phyloP scores from a whole-genome alignment of 805 yeast species.

The Saturnispora zaruensis region DNA sequence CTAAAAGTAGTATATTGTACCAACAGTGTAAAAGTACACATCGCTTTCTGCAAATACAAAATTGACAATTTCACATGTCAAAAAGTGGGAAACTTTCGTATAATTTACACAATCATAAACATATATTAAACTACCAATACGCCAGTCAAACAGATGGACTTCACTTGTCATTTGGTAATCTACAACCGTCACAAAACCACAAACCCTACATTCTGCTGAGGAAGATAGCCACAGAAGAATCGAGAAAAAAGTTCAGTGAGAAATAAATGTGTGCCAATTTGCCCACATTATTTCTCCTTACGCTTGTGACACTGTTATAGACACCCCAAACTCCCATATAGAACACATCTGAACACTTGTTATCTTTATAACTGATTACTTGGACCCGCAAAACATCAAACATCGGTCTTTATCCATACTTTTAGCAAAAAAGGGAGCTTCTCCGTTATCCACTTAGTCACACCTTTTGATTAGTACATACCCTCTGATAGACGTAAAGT shows the following conservation, averaged over 20 bases:
- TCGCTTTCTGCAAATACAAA: too few species aligned
- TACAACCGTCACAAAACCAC: too few species aligned
- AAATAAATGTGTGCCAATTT: not conserved
- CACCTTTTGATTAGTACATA: not conserved
- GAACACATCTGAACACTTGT: not conserved
- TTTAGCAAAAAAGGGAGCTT: not conserved
- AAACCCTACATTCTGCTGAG: not conserved
- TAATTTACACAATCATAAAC: not conserved
- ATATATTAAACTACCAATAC: too few species aligned
- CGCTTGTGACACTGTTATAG: not conserved
- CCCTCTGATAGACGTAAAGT: not conserved
- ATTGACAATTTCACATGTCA: too few species aligned
- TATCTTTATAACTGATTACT: not conserved
- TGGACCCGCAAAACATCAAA: not conserved
- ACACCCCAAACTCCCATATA: not conserved
- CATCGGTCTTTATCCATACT: not conserved
- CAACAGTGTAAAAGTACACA: too few species aligned
- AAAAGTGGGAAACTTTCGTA: too few species aligned
- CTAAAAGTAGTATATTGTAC: too few species aligned
- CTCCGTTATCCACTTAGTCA: not conserved
- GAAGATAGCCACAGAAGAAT: not conserved
- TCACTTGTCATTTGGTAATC: too few species aligned
- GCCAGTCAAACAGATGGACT: too few species aligned
- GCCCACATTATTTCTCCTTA: not conserved
- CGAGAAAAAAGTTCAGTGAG: not conserved